phyloP scores from a whole-genome alignment of 345 rosid genomes.

The Leavenworthia alabamica region DNA sequence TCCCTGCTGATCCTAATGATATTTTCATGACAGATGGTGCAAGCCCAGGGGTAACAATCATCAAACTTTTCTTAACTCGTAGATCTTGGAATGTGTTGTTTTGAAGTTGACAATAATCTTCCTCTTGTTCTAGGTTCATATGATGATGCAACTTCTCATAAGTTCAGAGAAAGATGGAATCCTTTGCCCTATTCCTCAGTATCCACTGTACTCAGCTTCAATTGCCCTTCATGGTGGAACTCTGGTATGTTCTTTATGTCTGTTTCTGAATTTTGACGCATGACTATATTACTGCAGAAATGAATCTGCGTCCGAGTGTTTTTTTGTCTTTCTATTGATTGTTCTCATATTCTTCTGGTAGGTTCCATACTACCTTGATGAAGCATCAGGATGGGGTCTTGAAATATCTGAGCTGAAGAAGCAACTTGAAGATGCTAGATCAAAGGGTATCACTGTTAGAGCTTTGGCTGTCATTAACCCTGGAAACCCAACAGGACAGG shows the following conservation, averaged over 20 bases:
- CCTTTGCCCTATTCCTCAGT: slow-evolving; percentile 97
- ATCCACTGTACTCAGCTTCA: slow-evolving; percentile 95
- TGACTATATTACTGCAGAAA: neutral
- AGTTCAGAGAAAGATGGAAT: slow-evolving; percentile 83
- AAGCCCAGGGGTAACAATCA: slow-evolving; percentile 65
- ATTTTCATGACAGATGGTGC: slow-evolving; percentile 97
- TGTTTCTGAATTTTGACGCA: neutral
- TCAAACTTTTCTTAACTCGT: neutral
- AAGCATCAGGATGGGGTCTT: slow-evolving; percentile 90
- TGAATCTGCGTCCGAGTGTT: neutral
- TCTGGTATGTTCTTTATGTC: slow-evolving; percentile 47
- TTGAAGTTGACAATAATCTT: neutral
- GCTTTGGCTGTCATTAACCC: slow-evolving; percentile 92
- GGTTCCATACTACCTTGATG: slow-evolving; percentile 97
- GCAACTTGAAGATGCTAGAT: slow-evolving; percentile 65
- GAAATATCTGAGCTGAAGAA: slow-evolving; percentile 77
- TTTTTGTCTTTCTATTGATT: slow-evolving; percentile 9
- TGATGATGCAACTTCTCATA: slow-evolving; percentile 88
- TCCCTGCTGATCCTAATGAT: slow-evolving; percentile 81
- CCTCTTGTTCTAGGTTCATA: slow-evolving; percentile 59
- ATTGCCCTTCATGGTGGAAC: slow-evolving; percentile 94
- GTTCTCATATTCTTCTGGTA: slow-evolving; percentile 20
- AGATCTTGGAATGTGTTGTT: neutral
- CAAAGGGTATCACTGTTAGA: slow-evolving; percentile 76
- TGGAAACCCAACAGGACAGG: slow-evolving; percentile 96